These are phyloP conservation scores for Escovopsis sp. DNA, from an alignment of 2,329 filamentous ascomycete genomes.

Conservation along the genomic window DNA sequence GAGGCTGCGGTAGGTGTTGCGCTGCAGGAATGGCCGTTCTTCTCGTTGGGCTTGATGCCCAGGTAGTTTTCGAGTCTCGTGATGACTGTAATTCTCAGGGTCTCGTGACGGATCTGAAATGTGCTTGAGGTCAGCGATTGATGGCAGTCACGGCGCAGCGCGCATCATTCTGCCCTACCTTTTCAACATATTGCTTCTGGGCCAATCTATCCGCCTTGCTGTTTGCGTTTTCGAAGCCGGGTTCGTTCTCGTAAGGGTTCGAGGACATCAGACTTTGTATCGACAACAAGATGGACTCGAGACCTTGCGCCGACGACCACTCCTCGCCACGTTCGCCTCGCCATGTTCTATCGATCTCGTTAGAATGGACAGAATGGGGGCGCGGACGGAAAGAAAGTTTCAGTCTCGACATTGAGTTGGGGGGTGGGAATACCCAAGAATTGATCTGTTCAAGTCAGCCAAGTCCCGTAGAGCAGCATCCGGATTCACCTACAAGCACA, in stretches of 20 bases:
- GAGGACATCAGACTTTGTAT: constrained; percentile 92
- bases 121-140: constrained; percentile 5
- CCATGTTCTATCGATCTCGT: constrained; percentile 58
- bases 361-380: neutral
- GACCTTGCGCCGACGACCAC: constrained; percentile 90
- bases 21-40: constrained; percentile 10
- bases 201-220: constrained; percentile 54
- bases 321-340: constrained; percentile 77
- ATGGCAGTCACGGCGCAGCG: neutral
- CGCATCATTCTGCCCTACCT: constrained; percentile 35
- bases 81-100: constrained; percentile 71
- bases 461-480: neutral
- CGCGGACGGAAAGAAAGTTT: neutral
- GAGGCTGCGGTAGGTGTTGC: constrained; percentile 6
- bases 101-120: constrained; percentile 73
- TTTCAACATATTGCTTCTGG: constrained; percentile 62
- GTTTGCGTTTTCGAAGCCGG: constrained; percentile 71
- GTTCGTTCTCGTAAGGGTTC: constrained; percentile 93
- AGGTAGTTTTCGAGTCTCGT: constrained; percentile 71
- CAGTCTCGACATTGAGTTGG: neutral
- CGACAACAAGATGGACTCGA: constrained; percentile 87
- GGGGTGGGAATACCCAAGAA: constrained; percentile 54
- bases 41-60: constrained; percentile 41
- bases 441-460: constrained; percentile 44
- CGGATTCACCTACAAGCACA: constrained; percentile 58